Base-by-base conservation (phyloP, 1,284 basidiomycete genomes). In the Trichosporon coremiiforme region DNA sequence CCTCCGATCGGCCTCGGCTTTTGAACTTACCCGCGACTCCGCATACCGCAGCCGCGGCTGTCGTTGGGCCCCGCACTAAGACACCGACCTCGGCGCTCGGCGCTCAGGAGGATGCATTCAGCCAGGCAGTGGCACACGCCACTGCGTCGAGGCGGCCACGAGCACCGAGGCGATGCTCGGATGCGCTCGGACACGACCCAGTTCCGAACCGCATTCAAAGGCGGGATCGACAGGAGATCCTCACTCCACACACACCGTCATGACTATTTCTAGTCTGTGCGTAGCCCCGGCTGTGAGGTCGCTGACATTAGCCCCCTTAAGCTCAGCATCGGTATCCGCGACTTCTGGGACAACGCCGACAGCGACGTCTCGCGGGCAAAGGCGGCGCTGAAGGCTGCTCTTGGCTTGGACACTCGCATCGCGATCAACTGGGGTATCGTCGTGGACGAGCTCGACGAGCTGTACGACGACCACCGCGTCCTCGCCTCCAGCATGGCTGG, bases 271-370 rank as follows among this genome's bases (percentile, higher is more conserved):
- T 15, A 62, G 57, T 13, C 57, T 62, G 57, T 62, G 31, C 57
- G 57, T 62, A 62, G 13, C 15, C 12, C 2, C 5, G 4, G 2
- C 10, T 25, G 10, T 9, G 17, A 13, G 5, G 33, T 10, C 57
- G 57, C 57, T 62, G 17, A 62, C 57, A 7, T 8, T 10, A 62
- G 57, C 12, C 57, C 57, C 31, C 57, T 62, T 2, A 35, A 62
- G 17, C 57, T 62, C 15, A 35, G 31, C 57, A 62, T 62, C 29
- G 57, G 57, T 29, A 62, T 62, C 17, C 57, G 57, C 57, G 31
- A 62, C 31, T 62, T 35, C 57, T 62, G 57, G 57, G 57, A 62
- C 57, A 62, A 62, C 57, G 31, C 29, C 29, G 57, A 33, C 57
- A 62, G 57, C 57, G 57, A 62, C 8, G 57, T 62, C 31, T 31